phyloP scores from a whole-genome alignment of 345 rosid genomes.

The Citrus cavaleriei region DNA sequence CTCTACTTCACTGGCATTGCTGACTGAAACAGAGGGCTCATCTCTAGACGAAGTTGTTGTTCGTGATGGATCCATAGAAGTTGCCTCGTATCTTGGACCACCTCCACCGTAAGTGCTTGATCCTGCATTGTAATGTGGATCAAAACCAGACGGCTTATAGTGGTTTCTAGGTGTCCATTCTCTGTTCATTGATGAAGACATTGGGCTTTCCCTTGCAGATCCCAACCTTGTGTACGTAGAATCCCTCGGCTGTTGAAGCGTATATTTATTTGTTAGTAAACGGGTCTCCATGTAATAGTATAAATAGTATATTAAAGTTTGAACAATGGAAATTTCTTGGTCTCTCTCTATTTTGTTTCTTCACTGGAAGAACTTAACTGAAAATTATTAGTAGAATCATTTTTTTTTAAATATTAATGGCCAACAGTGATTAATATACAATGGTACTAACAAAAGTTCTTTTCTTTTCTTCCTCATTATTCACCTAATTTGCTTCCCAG shows the following conservation, averaged over 20 bases:
- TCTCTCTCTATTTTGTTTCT: background rate
- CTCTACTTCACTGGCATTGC: constrained; percentile 92
- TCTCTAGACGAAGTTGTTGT: constrained; percentile 89
- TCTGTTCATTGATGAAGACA: constrained; percentile 37
- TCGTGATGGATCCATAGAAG: constrained; percentile 61
- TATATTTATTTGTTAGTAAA: background rate
- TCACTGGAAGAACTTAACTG: background rate
- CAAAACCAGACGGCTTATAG: constrained; percentile 45
- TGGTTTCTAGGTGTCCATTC: constrained; percentile 78
- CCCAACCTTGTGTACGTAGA: constrained; percentile 71
- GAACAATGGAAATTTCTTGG: background rate
- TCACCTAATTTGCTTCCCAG: background rate
- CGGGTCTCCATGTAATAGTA: background rate
- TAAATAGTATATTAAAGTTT: background rate
- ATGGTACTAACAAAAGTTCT: background rate
- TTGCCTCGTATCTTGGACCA: constrained; percentile 40
- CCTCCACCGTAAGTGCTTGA: constrained; percentile 51
- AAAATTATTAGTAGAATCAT: background rate
- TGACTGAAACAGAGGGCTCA: constrained; percentile 73
- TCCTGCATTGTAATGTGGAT: constrained; percentile 39
- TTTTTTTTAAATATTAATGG: background rate
- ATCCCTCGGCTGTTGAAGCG: constrained; percentile 53
- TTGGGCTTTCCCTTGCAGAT: constrained; percentile 74
- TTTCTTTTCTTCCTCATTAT: background rate
- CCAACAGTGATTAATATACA: background rate